A percentile compares a stretch with the other conserved stretches of the same genome.
Evolutionary conservation across 2,329 filamentous ascomycete species (phyloP).

Genomic region (Zymoseptoria pseudotritici): DNA sequence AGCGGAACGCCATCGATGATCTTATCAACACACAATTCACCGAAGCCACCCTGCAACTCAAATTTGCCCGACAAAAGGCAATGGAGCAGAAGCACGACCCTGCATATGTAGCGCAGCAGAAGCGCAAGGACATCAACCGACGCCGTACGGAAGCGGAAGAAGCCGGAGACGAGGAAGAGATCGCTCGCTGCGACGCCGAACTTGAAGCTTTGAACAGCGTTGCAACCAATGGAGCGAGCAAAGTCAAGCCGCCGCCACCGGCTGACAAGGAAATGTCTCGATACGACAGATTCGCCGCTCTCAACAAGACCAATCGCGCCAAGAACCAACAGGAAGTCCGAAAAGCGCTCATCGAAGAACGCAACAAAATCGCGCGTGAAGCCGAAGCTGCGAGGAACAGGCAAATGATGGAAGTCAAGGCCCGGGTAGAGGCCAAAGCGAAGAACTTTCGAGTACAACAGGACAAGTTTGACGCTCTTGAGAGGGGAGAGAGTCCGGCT

Average conservation of each 20-base stretch:
- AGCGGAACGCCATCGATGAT: constrained; percentile 72
- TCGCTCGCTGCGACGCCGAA: constrained; percentile 43
- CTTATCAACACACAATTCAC: constrained; percentile 77
- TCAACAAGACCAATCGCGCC: constrained; percentile 78
- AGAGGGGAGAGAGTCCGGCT: constrained; percentile 38
- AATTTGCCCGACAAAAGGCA: constrained; percentile 63
- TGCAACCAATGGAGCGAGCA: constrained; percentile 51
- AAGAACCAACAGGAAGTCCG: constrained; percentile 86
- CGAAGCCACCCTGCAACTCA: constrained; percentile 71
- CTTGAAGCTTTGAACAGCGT: constrained; percentile 56
- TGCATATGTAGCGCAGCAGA: constrained; percentile 54
- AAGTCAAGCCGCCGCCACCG: constrained; percentile 38
- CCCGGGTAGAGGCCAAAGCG: constrained; percentile 28
- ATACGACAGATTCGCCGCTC: constrained; percentile 72
- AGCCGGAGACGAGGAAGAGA: constrained; percentile 54
- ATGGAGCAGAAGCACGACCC: constrained; percentile 49
- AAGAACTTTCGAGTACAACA: constrained; percentile 32
- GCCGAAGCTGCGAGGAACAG: constrained; percentile 45
- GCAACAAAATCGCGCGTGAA: constrained; percentile 40
- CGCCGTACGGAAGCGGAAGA: constrained; percentile 60
- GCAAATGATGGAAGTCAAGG: constrained; percentile 44
- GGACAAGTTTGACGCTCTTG: constrained; percentile 41
- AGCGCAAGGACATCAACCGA: constrained; percentile 60
- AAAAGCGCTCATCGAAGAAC: constrained; percentile 77
- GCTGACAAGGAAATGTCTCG: constrained; percentile 43